phyloP scores from a whole-genome alignment of 2,329 filamentous ascomycete genomes.

The Ophiostoma sp. region DNA sequence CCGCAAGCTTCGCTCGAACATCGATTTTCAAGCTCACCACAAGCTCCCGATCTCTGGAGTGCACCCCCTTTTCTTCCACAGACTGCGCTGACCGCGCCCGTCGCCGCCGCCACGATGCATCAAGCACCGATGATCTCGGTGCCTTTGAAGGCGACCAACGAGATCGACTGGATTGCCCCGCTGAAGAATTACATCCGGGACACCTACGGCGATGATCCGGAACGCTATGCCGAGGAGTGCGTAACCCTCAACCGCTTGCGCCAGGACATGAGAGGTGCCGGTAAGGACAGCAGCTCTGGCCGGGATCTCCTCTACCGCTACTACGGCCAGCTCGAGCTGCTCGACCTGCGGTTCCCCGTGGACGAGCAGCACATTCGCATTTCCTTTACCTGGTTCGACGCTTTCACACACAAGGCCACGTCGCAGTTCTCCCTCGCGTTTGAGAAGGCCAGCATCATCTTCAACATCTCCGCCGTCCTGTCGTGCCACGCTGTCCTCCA shows the following conservation, averaged over 20 bases:
- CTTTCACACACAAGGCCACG: slow-evolving; percentile 98
- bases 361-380: slow-evolving; percentile 99
- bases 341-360: slow-evolving; percentile 91
- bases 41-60: background rate
- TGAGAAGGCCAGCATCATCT: slow-evolving; percentile 98
- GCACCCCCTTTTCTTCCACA: background rate
- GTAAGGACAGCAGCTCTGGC: slow-evolving; percentile 91
- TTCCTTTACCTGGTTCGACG: slow-evolving; percentile 98
- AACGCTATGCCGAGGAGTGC: slow-evolving; percentile 93
- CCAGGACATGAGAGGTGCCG: slow-evolving; percentile 97
- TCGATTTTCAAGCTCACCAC: background rate
- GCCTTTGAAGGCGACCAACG: slow-evolving; percentile 89
- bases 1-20: background rate
- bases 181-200: slow-evolving; percentile 89
- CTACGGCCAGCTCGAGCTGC: slow-evolving; percentile 90
- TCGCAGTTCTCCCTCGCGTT: slow-evolving; percentile 94
- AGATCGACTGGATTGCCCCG: slow-evolving; percentile 94
- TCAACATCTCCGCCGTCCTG: slow-evolving; percentile 96
- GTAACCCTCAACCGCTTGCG: slow-evolving; percentile 86
- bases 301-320: slow-evolving; percentile 93
- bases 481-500: slow-evolving; percentile 94
- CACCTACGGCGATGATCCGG: slow-evolving; percentile 93
- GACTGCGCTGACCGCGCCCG: slow-evolving; percentile 8
- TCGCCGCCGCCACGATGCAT: slow-evolving; percentile 49
- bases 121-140: slow-evolving; percentile 93